These are phyloP conservation scores for Boletus speciosus DNA, from an alignment of 768 basidiomycete genomes.

Conservation along the genomic window DNA sequence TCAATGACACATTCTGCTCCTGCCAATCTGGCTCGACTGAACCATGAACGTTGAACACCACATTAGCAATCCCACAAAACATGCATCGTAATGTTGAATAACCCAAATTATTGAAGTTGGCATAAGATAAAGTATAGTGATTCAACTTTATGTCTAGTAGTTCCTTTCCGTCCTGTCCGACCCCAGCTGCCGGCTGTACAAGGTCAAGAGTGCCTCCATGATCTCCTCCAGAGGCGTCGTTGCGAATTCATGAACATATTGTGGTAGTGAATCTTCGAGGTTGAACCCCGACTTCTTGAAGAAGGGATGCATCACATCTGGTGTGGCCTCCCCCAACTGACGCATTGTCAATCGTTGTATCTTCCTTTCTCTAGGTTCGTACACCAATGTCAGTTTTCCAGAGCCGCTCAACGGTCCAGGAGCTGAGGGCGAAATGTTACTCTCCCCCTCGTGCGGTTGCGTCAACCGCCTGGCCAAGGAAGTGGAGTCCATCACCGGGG, in stretches of 20 bases:
- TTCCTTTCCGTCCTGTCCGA: conserved; percentile 23
- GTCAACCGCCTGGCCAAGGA: conserved; percentile 9
- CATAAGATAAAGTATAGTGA: neutral
- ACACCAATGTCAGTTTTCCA: conserved; percentile 37
- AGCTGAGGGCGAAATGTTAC: neutral
- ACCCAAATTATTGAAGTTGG: neutral
- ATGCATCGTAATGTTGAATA: neutral
- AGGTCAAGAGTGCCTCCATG: conserved; percentile 70
- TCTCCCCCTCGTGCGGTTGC: conserved; percentile 18
- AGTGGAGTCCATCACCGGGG: neutral
- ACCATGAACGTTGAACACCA: neutral
- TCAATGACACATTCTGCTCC: conserved; percentile 1
- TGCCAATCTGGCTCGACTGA: neutral
- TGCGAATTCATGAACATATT: conserved; percentile 84
- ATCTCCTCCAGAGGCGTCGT: conserved; percentile 81
- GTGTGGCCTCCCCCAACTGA: conserved; percentile 85
- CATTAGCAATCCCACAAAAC: neutral
- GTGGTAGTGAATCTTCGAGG: conserved; percentile 79
- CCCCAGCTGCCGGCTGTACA: conserved; percentile 74
- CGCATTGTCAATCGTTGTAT: conserved; percentile 83
- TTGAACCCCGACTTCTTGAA: conserved; percentile 83
- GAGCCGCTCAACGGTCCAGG: neutral
- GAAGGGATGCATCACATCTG: conserved; percentile 84
- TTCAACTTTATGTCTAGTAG: neutral
- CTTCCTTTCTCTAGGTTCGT: conserved; percentile 53